Evolutionary conservation across 352 stramenopile genomes (phyloP).

Genomic region (Globisporangium cylindrosporum): DNA sequence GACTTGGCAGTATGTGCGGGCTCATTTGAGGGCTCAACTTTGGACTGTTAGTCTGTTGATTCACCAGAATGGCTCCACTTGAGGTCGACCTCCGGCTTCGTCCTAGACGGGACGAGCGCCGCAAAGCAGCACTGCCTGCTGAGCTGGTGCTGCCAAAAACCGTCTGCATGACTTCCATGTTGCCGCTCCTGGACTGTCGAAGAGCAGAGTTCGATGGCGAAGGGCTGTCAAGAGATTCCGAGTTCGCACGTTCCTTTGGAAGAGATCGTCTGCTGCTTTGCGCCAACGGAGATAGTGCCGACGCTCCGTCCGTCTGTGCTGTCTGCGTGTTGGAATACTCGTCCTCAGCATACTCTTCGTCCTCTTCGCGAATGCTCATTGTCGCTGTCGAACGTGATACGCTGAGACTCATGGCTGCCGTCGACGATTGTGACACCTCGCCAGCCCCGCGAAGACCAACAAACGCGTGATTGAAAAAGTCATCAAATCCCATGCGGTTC

Average conservation of each 20-base stretch:
- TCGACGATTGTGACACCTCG: slow-evolving; percentile 13
- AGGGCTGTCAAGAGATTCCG: slow-evolving; percentile 26
- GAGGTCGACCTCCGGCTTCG: slow-evolving; percentile 54
- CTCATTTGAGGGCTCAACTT: slow-evolving; percentile 72
- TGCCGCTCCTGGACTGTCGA: slow-evolving; percentile 49
- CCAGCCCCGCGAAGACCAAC: slow-evolving; percentile 28
- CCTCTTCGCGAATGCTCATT: slow-evolving; percentile 60
- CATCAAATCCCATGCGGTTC: slow-evolving; percentile 86
- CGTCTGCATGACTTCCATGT: slow-evolving; percentile 68
- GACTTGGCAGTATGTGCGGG: slow-evolving; percentile 52
- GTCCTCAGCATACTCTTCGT: slow-evolving; percentile 43
- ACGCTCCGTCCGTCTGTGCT: neutral
- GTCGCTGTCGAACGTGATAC: slow-evolving; percentile 22
- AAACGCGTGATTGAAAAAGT: slow-evolving; percentile 86
- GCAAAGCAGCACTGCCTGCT: slow-evolving; percentile 35
- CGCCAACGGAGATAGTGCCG: slow-evolving; percentile 1
- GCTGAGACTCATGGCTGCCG: slow-evolving; percentile 20
- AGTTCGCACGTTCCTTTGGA: slow-evolving; percentile 31
- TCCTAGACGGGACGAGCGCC: slow-evolving; percentile 50
- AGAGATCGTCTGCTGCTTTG: neutral
- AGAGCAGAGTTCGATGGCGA: slow-evolving; percentile 30
- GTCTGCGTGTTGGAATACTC: slow-evolving; percentile 8
- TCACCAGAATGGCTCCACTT: slow-evolving; percentile 34
- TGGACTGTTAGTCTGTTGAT: slow-evolving; percentile 38
- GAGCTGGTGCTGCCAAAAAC: slow-evolving; percentile 57